A percentile compares a stretch with the other conserved stretches of the same genome.
These are phyloP conservation scores for Podospora didyma DNA, from an alignment of 495 filamentous ascomycete species.

Conservation along the genomic window DNA sequence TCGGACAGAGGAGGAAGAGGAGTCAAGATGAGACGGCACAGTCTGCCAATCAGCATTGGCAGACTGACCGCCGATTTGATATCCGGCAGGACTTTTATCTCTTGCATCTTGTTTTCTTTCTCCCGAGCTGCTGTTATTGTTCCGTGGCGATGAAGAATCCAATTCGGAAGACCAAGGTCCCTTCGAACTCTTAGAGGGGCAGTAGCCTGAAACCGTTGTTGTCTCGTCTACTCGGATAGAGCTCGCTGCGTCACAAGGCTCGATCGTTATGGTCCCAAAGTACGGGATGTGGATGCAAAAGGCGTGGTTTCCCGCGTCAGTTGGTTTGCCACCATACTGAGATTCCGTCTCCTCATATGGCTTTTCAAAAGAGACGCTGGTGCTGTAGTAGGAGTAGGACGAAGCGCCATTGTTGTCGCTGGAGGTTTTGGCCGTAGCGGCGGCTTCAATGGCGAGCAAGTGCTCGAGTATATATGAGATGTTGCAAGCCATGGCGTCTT, in stretches of 20 bases:
- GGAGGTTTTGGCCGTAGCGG: no score
- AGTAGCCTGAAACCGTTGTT: no score
- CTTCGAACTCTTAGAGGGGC: no score
- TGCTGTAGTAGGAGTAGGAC: no score
- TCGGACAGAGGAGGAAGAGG: no score
- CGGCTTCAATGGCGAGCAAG: slow-evolving; percentile 24
- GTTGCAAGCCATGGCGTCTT: slow-evolving; percentile 20
- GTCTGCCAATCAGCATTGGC: not conserved
- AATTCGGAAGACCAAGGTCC: no score
- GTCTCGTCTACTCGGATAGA: no score
- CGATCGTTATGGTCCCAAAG: slow-evolving; percentile 17
- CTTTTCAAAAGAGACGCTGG: no score
- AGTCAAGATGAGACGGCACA: not conserved
- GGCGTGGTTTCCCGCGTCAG: slow-evolving; percentile 2
- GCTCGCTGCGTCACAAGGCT: not conserved
- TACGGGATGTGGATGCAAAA: slow-evolving; percentile 12
- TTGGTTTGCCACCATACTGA: slow-evolving; percentile 34
- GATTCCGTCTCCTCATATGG: no score
- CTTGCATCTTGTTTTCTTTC: not conserved
- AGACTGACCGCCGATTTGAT: not conserved
- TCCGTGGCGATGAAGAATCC: no score
- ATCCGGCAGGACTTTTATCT: not conserved
- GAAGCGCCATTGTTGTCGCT: no score
- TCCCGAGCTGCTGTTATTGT: no score
- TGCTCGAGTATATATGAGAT: slow-evolving; percentile 11